These are phyloP conservation scores for Entomortierella chlamydospora DNA, from an alignment of 192 early-diverging fungal species.

Conservation along the genomic window DNA sequence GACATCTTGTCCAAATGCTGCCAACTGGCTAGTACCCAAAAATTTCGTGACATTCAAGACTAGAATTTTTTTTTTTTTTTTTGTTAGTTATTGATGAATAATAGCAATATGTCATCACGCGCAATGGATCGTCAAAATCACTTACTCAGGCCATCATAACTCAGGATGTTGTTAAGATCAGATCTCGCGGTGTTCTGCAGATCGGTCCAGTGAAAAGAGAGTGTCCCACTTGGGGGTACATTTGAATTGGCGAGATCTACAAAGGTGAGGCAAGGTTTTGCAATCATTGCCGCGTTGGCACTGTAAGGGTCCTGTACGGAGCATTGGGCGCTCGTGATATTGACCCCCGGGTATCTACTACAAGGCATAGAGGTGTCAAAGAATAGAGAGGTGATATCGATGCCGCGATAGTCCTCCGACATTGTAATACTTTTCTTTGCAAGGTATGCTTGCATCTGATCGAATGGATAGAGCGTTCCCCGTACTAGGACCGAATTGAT, in stretches of 20 bases:
- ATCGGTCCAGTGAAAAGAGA: slow-evolving; percentile 48
- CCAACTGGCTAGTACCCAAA: not conserved
- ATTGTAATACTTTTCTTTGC: slow-evolving; percentile 3
- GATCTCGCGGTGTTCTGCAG: slow-evolving; percentile 1
- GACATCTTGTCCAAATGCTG: slow-evolving; percentile 27
- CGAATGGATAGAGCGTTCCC: slow-evolving; percentile 21
- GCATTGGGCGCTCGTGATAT: slow-evolving; percentile 14
- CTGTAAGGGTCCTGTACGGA: slow-evolving; percentile 21
- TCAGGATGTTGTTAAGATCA: slow-evolving; percentile 22
- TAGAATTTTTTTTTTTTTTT: too few species aligned
- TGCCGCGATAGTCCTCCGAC: slow-evolving; percentile 19
- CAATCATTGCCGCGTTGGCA: slow-evolving; percentile 17
- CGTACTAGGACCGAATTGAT: slow-evolving; percentile 28
- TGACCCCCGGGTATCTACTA: slow-evolving; percentile 7
- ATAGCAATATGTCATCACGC: not conserved
- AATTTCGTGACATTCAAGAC: slow-evolving; percentile 33
- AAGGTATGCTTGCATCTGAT: slow-evolving; percentile 14
- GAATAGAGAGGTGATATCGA: slow-evolving; percentile 33
- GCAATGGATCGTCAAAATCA: not conserved
- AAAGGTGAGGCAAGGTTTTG: slow-evolving; percentile 31
- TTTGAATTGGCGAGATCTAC: not conserved
- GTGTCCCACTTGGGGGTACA: slow-evolving; percentile 1
- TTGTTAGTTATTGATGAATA: too few species aligned
- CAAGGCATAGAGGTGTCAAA: slow-evolving; percentile 31
- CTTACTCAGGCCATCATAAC: slow-evolving; percentile 46